Conservation (phyloP, 2,329 filamentous ascomycete species). For the Colletotrichum scovillei region DNA sequence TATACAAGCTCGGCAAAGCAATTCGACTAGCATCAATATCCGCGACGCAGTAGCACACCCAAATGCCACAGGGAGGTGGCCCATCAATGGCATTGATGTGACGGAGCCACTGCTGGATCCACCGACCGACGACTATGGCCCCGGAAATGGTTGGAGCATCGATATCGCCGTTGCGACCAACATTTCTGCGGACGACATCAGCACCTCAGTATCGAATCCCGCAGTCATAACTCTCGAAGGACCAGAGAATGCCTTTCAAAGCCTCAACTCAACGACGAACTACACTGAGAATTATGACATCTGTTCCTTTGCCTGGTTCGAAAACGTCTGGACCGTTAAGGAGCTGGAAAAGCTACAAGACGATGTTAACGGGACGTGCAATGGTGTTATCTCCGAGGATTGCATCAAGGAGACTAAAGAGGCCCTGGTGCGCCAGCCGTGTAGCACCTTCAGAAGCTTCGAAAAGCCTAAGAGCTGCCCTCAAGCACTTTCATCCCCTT, state of each 20-base stretch:
- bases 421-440: neutral
- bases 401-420: neutral
- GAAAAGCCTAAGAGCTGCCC: neutral
- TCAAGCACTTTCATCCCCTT: neutral
- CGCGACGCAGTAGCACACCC: neutral
- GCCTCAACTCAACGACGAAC: neutral
- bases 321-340: neutral
- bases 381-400: neutral
- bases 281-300: neutral
- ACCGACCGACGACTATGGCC: neutral
- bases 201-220: neutral
- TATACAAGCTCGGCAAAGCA: neutral
- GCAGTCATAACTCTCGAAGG: neutral
- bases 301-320: neutral
- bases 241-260: neutral
- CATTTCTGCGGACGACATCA: neutral
- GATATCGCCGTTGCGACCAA: slow-evolving; percentile 12
- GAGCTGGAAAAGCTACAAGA: neutral
- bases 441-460: neutral
- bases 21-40: neutral
- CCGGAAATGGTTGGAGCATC: slow-evolving; percentile 33
- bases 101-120: neutral
- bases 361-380: neutral
- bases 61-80: slow-evolving; percentile 29
- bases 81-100: neutral